Base-by-base conservation (phyloP, 345 rosid species). In the Draba incana region DNA sequence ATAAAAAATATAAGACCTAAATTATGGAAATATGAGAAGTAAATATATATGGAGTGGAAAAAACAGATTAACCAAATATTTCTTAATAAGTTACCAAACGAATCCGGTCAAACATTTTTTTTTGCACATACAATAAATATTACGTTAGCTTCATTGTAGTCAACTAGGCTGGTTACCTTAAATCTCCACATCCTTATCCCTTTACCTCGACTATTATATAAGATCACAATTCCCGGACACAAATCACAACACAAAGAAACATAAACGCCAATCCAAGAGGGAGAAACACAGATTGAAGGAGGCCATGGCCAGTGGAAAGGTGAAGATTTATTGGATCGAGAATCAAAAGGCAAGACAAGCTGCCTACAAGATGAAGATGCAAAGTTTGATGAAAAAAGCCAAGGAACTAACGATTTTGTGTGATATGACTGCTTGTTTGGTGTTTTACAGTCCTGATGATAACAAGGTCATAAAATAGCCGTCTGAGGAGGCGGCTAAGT, bases 191-290 rank as follows among this genome's bases (percentile, higher is more conserved):
- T 43, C 13, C 39, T 41, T 52, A 41, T 65, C 30, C 25, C 51
- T 31, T 53, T 47, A 12, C 47, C 15, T 64, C n/a, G 10, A 15
- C 38, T 38, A 14, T 39, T 41, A 39, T 51, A 65, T 65, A 51
- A 44, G 69, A 39, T 3, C 39, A 42, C 43, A 48, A 11, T 45
- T 48, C 56, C 50, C 39, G 2, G 57, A 10, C 37, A 38, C 31
- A 2, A 28, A 41, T 9, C 6, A 27, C 51, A 66, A 25, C 60
- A 53, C 31, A 30, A 45, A 62, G 25, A 3, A 38, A 49, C 10
- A 20, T 7, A 20, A 48, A 37, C 6, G 49, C 6, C 42, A 13
- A 24, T 24, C 20, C 2, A 24, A 58, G 30, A 58, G 30, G 0
- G 62, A 57, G 16, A 54, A 8, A 14, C 28, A 3, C 8, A 3